Base-by-base conservation (phyloP, 1,284 basidiomycete genomes). In the Naganishia albida region DNA sequence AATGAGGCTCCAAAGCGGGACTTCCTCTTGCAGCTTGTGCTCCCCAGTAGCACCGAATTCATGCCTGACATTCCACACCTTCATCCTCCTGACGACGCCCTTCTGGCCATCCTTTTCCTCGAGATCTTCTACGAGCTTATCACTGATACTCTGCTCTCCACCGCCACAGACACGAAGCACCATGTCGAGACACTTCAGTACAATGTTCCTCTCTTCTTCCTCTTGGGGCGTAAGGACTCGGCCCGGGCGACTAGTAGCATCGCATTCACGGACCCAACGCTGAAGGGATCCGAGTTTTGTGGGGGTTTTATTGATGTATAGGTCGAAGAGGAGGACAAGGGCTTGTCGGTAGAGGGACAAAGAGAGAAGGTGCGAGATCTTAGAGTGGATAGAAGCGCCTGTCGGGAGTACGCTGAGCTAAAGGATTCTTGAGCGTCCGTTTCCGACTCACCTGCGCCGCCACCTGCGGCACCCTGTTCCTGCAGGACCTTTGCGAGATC, bases 251-350 rank as follows among this genome's bases (percentile, higher is more conserved):
- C 52, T 57, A 1, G 80, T 80, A 0, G 83, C 83, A 73, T 85
- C 84, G 70, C 83, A 84, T 69, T 85, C 84, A 30, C 84, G 74
- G 12, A 84, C 83, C 83, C 84, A 85, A 25, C 83, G 78, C 70
- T 85, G 83, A 8, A 85, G 74, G 2, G 83, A 81, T 12, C 84
- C 84, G n/a, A 85, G 80, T 69, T 84, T 84, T 13, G 83, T 83
- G 4, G 81, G 73, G 15, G 82, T 76, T 10, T 77, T 73, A 10
- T 83, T 81, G 43, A 83, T 80, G 60, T 81, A 80, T 78, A 85
- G 82, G 70, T 85, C 83, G 55, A 82, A 81, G n/a, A 85, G 76
- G 23, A 82, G 74, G 25, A 85, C 81, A 25, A 84, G 80, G 4
- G 84, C 83, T 67, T 83, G 80, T 53, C 78, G 68, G 67, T 81